Percentiles rank a stretch among this genome's conserved stretches.
Conservation (phyloP, 495 filamentous ascomycete genomes). For the Cercophora newfieldiana region DNA sequence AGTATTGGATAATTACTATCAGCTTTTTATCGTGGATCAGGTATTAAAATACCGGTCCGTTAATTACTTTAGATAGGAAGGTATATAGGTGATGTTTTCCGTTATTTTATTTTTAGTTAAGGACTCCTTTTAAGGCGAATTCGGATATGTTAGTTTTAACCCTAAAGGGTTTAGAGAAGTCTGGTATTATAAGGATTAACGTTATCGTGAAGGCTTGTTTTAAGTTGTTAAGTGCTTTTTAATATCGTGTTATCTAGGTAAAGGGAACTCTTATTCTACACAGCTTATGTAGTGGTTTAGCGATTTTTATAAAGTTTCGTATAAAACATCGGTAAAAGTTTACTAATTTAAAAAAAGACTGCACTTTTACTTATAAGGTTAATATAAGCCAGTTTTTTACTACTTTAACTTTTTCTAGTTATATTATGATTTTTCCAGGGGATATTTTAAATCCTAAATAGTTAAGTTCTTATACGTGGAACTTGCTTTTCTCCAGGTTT, state of each 20-base stretch:
- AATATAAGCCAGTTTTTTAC: not conserved
- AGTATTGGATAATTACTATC: conserved; percentile 6
- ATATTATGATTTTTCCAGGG: not conserved
- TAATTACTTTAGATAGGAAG: conserved; percentile 20
- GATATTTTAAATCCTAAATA: not conserved
- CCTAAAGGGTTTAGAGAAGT: not conserved
- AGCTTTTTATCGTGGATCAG: conserved; percentile 26
- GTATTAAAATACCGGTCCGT: conserved; percentile 22
- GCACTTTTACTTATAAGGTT: not conserved
- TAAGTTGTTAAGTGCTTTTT: not conserved
- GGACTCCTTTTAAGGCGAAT: not conserved
- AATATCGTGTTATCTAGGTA: not conserved
- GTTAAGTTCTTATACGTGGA: not conserved
- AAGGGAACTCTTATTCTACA: not conserved
- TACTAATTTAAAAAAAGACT: conserved; percentile 4
- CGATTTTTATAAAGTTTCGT: not conserved
- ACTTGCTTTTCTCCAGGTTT: not conserved
- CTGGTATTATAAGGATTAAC: not conserved
- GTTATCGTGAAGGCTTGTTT: not conserved
- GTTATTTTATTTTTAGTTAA: not conserved
- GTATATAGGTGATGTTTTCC: not conserved
- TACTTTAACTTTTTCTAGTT: conserved; percentile 8
- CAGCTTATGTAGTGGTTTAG: not conserved
- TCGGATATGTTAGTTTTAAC: not conserved
- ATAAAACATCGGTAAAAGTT: conserved; percentile 26